A percentile compares a stretch with the other conserved stretches of the same genome.
Evolutionary conservation across 352 stramenopile genomes (phyloP).

Genomic region (Phytophthora tubulina): DNA sequence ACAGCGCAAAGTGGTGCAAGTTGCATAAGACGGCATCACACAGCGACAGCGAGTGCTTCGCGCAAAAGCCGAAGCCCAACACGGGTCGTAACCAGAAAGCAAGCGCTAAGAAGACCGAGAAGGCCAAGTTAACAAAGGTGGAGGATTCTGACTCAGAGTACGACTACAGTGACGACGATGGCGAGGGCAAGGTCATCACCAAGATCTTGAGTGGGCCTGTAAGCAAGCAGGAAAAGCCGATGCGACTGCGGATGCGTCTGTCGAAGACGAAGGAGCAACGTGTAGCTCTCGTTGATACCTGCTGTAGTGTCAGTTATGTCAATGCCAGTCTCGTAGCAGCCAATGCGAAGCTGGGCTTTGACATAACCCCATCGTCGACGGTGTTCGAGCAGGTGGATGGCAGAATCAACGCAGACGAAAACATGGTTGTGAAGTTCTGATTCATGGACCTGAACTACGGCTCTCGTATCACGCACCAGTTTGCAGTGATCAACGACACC

Average conservation of each 20-base stretch:
- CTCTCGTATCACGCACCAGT: not conserved
- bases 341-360: not conserved
- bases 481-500: not conserved
- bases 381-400: slow-evolving; percentile 13
- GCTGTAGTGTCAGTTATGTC: slow-evolving; percentile 8
- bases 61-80: not conserved
- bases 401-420: not conserved
- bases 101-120: slow-evolving; percentile 4
- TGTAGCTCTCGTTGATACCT: slow-evolving; percentile 12
- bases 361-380: not conserved
- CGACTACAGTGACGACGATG: not conserved
- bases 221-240: not conserved
- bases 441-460: slow-evolving; percentile 14
- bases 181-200: slow-evolving; percentile 6
- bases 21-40: slow-evolving; percentile 12
- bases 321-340: not conserved
- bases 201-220: not conserved
- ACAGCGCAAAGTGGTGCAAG: slow-evolving; percentile 16
- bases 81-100: not conserved
- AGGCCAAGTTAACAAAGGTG: not conserved
- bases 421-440: slow-evolving; percentile 3
- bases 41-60: slow-evolving; percentile 25
- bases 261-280: not conserved
- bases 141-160: slow-evolving; percentile 12
- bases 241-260: not conserved